Evolutionary conservation across 148 eudicot genomes (phyloP), one percentile per base, ranked within the genome.

Genomic region (Vaccinium myrtillus): DNA sequence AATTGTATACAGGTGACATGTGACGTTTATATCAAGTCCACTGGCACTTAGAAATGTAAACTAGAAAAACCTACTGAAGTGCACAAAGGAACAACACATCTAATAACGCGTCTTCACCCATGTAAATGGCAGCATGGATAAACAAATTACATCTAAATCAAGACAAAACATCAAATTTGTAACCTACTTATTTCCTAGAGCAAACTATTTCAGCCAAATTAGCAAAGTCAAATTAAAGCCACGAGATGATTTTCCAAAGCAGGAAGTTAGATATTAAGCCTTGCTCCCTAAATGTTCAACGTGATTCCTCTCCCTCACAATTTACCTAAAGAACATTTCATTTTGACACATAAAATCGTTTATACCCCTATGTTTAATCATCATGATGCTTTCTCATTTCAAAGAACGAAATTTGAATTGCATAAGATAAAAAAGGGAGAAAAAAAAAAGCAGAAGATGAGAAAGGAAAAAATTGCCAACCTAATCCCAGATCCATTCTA

Each of bases 401-500:
- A 63, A 58, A 46, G 9, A 12, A 27, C 4, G 32, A 50, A 36
- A 6, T 16, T 25, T 71, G 58, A 84, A 58, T 13, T 67, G n/a
- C 4, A 36, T 4, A n/a, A 16, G 19, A 39, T 67, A 30, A 8
- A 59, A 48, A 76, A 27, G 5, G 8, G 61, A 21, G 49, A 19
- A 0, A 3, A 6, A 7, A 10, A n/a, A 49, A 19, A 51, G 27
- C 21, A 30, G 53, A 43, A 10, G 19, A 51, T 1, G 14, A 36
- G 10, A 69, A 59, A 8, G 9, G 18, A 32, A 30, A 1, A 79
- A 39, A 23, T 18, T 32, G 81, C 80, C 5, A 48, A 85, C 87
- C 87, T 85, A 78, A 73, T 25, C 83, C 80, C 75, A 73, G 74
- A 81, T 85, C 82, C 87, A 85, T 85, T 80, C 69, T 48, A 43